Evolutionary conservation across 2,329 filamentous ascomycete species (phyloP), one percentile per base, ranked within the genome.

Genomic region (Pseudogymnoascus sp.): DNA sequence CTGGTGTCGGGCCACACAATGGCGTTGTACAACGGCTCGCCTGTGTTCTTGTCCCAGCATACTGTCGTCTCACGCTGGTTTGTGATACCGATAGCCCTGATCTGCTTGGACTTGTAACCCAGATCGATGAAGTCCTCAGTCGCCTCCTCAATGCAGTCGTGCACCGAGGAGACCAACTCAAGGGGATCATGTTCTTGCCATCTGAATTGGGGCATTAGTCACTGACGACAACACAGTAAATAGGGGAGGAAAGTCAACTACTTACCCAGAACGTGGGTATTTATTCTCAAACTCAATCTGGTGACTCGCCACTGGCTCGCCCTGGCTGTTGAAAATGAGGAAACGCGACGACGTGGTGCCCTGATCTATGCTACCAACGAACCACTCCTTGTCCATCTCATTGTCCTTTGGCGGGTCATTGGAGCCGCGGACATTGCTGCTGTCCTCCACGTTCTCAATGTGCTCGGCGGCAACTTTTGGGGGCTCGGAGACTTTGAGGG

Each of bases 261-360:
- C 85, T 76, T 80, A 94, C 89, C 92, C 92, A 66, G 92, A 88
- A 65, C 92, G 81, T 13, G 91, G 90, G 74, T 95, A 93, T 63
- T 88, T 84, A 73, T 96, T 92, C 67, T 85, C 84, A 71, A 96
- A 92, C 73, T 95, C 91, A 67, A 92, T 86, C 76, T 96, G 92
- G 73, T 96, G 91, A 68, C 86, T 87, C 38, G 89, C 91, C 48
- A 94, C 83, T 3, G 90, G 89, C 63, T 89, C 85, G 62, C 92
- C 91, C 42, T 83, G 78, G 66, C 85, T 85, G 75, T 96, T 87
- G 77, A 96, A 96, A 72, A 97, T 92, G 68, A 96, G 83, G 76
- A 96, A 96, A 38, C 92, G 84, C 35, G 91, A 90, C 63, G 89
- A 93, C 33, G 92, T 96, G 10, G 92, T 96, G 63, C 92, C 92